Evolutionary conservation across 202 grass and related monocot species (phyloP), one percentile per base, ranked within the genome.

Genomic region (Zoysia matrella): DNA sequence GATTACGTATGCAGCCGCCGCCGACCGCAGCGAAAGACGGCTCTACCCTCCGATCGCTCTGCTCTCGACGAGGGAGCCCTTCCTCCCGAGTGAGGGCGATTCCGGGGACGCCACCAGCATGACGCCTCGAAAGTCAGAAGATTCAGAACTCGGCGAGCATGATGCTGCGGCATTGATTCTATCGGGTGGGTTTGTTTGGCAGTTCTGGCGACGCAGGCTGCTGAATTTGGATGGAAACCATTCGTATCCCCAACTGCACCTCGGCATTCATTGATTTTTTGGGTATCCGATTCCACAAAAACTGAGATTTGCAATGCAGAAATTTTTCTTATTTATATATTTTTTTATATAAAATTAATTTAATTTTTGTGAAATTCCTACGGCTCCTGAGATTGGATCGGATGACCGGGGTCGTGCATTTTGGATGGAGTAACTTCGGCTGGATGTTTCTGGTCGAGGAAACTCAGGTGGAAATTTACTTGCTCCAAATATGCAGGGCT

Each of bases 1-100:
- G 22, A 30, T 18, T 1, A 1, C 22, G 30, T 22, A 77, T 52
- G 8, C 16, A 47, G 60, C 48, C 44, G 76, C 40, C 3, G 76
- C 63, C 51, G 40, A 1, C 50, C 63, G 55, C 5, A 14, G 48
- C 10, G 57, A 81, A 80, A 80, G 58, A 81, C 76, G 15, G 47
- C 43, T 42, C 16, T 86, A 36, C 41, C 83, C 83, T 47, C n/a
- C 7, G 11, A 43, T 40, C 3, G 14, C 15, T 47, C 3, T 0
- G 0, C 7, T 15, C 12, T 53, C 47, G 2, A 77, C 7, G 12
- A 51, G 46, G 0, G 1, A 2, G 15, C 7, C 60, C 13, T 66
- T 52, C 11, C 11, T 52, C 1, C 22, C 4, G 63, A 65, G 48
- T 11, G 49, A 64, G 75, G 47, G 10, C 30, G 52, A 30, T 51